These are phyloP conservation scores for Glycine latifolia DNA, from an alignment of 306 rosid species.

Conservation along the genomic window DNA sequence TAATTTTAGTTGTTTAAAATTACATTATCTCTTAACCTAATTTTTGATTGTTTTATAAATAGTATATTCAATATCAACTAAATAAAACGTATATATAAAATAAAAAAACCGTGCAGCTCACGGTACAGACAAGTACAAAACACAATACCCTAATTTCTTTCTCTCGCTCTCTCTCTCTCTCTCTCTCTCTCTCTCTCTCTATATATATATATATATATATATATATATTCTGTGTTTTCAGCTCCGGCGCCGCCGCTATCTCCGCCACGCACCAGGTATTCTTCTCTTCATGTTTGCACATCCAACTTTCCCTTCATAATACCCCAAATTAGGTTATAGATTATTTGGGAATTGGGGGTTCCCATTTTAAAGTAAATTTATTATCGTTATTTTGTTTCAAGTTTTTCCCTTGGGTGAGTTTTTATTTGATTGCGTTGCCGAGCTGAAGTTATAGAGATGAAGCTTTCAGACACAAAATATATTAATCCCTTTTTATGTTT, in stretches of 20 bases:
- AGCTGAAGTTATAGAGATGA: background rate
- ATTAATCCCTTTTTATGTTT: background rate
- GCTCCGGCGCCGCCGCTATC: background rate
- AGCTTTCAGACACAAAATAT: background rate
- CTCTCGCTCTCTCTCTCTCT: too few relatives aligned
- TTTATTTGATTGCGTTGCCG: background rate
- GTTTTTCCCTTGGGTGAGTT: background rate
- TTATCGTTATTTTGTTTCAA: background rate
- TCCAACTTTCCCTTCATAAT: background rate
- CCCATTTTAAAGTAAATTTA: background rate
- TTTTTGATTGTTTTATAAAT: background rate
- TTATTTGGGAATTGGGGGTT: background rate
- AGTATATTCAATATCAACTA: too few relatives aligned
- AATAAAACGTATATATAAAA: background rate
- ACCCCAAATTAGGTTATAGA: background rate
- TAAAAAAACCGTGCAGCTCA: background rate
- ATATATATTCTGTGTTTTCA: background rate
- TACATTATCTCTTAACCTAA: background rate
- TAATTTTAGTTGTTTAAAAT: background rate
- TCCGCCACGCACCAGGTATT: slow-evolving; percentile 37
- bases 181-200: background rate
- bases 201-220: too few relatives aligned
- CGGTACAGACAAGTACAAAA: background rate
- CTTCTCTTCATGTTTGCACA: background rate
- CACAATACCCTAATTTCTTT: slow-evolving; percentile 21